Conservation (phyloP, 148 eudicot species). For the Linanthus parryae region DNA sequence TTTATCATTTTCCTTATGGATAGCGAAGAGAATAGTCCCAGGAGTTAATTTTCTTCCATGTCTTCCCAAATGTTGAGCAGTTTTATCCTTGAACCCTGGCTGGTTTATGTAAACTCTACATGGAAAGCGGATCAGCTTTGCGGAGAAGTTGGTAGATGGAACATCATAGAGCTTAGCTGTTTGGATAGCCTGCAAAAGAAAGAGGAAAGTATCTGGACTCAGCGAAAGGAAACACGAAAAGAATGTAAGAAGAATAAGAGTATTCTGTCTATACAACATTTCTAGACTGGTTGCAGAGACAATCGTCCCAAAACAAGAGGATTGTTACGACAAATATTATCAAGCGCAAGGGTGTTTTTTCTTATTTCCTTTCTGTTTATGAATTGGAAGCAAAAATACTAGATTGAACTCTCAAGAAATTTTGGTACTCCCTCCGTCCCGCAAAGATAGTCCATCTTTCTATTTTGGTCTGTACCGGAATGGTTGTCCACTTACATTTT, state of each 20-base stretch:
- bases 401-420: too few relatives aligned
- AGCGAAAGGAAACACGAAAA: not conserved
- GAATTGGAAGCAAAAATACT: too few relatives aligned
- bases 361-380: not conserved
- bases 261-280: too few relatives aligned
- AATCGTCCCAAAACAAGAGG: too few relatives aligned
- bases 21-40: slow-evolving; percentile 17
- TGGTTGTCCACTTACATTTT: too few relatives aligned
- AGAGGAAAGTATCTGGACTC: not conserved
- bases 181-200: slow-evolving; percentile 18
- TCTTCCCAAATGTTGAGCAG: slow-evolving; percentile 5
- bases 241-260: too few relatives aligned
- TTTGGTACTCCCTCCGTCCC: too few relatives aligned
- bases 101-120: slow-evolving; percentile 5
- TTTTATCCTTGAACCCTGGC: slow-evolving; percentile 7
- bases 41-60: slow-evolving; percentile 10
- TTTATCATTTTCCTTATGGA: slow-evolving; percentile 17
- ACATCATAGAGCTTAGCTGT: slow-evolving; percentile 6
- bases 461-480: too few relatives aligned
- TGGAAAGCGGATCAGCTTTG: slow-evolving; percentile 10
- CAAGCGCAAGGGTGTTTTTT: not conserved
- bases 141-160: slow-evolving; percentile 5
- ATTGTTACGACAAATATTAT: not conserved
- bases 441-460: too few relatives aligned
- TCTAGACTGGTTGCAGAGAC: too few relatives aligned